A percentile compares a stretch with the other conserved stretches of the same genome.
Conservation (phyloP, 1,284 basidiomycete species). For the Pseudozyma sp. region DNA sequence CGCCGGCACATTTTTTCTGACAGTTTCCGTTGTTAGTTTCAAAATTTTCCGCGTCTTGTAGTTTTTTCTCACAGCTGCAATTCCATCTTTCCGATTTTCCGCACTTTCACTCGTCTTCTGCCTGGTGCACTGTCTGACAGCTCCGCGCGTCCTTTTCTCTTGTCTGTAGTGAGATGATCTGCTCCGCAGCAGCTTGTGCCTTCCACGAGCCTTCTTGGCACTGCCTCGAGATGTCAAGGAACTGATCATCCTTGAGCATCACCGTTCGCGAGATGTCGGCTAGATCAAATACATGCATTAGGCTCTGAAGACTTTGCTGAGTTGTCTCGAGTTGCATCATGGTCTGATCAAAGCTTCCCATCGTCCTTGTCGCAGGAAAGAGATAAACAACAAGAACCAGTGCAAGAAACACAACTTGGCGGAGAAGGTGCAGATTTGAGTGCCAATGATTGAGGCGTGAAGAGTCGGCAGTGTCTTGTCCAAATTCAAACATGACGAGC, state of each 20-base stretch:
- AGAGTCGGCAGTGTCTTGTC: conserved; percentile 21
- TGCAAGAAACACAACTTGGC: conserved; percentile 24
- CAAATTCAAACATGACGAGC: conserved; percentile 45
- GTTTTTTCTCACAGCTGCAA: too few species aligned
- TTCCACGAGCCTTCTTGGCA: too few species aligned
- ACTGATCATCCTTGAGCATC: conserved; percentile 20
- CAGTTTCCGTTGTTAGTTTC: too few species aligned
- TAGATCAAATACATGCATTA: conserved; percentile 33
- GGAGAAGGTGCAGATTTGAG: conserved; percentile 35
- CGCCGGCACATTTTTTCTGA: too few species aligned
- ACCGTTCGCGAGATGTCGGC: conserved; percentile 19
- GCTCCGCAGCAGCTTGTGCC: too few species aligned
- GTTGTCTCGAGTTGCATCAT: conserved; percentile 28
- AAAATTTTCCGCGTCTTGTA: too few species aligned
- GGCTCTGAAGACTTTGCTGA: conserved; percentile 29
- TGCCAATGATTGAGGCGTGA: conserved; percentile 47
- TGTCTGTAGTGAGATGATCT: too few species aligned
- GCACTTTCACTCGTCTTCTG: too few species aligned
- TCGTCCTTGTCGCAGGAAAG: conserved; percentile 12
- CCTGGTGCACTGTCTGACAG: too few species aligned
- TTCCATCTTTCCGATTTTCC: too few species aligned
- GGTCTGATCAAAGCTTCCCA: conserved; percentile 25
- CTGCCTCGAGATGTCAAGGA: conserved; percentile 15
- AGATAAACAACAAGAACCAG: conserved; percentile 38
- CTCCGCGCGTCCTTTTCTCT: too few species aligned